Conservation (phyloP, 768 basidiomycete genomes). For the Mycena vulgaris region DNA sequence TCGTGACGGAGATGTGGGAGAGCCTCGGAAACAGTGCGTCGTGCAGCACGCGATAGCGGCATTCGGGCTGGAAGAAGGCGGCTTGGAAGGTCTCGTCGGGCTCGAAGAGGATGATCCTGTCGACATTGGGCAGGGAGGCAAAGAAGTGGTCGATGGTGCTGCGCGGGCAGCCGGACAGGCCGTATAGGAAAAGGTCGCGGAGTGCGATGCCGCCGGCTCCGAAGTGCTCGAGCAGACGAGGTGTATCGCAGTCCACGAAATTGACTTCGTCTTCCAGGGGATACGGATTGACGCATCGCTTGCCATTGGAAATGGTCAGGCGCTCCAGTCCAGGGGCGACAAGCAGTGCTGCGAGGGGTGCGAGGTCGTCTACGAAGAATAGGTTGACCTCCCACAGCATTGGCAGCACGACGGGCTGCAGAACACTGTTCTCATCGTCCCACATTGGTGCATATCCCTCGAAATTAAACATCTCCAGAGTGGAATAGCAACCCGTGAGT, state of each 20-base stretch:
- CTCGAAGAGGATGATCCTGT: neutral
- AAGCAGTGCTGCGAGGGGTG: neutral
- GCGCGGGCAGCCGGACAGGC: slow-evolving; percentile 8
- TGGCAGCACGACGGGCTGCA: slow-evolving; percentile 8
- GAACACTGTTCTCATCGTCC: neutral
- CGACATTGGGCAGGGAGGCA: neutral
- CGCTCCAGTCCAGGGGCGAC: neutral
- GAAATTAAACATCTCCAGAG: slow-evolving; percentile 16
- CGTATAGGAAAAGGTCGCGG: slow-evolving; percentile 6
- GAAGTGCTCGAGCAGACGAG: slow-evolving; percentile 8
- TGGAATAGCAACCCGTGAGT: slow-evolving; percentile 5
- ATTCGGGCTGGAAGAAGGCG: slow-evolving; percentile 23
- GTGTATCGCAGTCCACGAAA: neutral
- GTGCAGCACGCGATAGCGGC: neutral
- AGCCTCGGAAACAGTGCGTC: neutral
- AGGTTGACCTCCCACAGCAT: neutral
- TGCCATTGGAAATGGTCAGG: slow-evolving; percentile 15
- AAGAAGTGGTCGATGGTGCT: slow-evolving; percentile 22
- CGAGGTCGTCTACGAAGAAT: slow-evolving; percentile 11
- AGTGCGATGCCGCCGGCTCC: neutral
- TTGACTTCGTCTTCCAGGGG: neutral
- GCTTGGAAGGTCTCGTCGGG: neutral
- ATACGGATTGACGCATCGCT: slow-evolving; percentile 1
- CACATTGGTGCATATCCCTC: slow-evolving; percentile 13
- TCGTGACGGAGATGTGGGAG: neutral